A percentile compares a stretch with the other conserved stretches of the same genome.
phyloP scores from a whole-genome alignment of 352 stramenopile genomes.

The Sclerospora graminicola region DNA sequence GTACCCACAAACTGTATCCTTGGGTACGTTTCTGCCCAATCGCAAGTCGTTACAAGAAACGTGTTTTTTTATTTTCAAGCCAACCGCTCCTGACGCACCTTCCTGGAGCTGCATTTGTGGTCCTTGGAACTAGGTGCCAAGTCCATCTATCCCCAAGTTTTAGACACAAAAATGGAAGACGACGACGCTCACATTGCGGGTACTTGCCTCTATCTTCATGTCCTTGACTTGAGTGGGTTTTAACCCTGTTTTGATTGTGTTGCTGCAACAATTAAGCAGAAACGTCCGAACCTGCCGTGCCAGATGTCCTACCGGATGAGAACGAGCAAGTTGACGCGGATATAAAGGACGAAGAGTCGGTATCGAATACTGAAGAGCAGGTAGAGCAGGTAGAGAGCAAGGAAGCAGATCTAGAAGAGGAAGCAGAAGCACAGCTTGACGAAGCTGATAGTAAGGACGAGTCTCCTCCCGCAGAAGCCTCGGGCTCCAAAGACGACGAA shows the following conservation, averaged over 20 bases:
- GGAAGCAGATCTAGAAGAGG: slow-evolving; percentile 22
- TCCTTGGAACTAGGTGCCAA: no score
- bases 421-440: slow-evolving; percentile 6
- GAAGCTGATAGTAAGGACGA: slow-evolving; percentile 18
- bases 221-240: background rate
- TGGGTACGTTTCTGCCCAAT: no score
- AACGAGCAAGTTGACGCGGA: slow-evolving; percentile 4
- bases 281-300: slow-evolving; percentile 11
- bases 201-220: background rate
- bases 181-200: slow-evolving; percentile 41
- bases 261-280: slow-evolving; percentile 7
- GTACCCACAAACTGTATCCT: no score
- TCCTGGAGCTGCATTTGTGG: no score
- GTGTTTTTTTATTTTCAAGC: no score
- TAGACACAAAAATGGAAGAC: slow-evolving; percentile 39
- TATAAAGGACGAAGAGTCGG: background rate
- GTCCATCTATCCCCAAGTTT: slow-evolving; percentile 1
- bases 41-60: no score
- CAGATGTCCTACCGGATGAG: slow-evolving; percentile 10
- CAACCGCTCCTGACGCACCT: no score
- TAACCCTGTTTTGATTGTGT: background rate
- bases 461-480: slow-evolving; percentile 10
- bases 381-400: slow-evolving; percentile 21
- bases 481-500: slow-evolving; percentile 19
- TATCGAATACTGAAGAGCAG: slow-evolving; percentile 4